phyloP scores from a whole-genome alignment of 805 yeast species.

The Kazachstania viticola region DNA sequence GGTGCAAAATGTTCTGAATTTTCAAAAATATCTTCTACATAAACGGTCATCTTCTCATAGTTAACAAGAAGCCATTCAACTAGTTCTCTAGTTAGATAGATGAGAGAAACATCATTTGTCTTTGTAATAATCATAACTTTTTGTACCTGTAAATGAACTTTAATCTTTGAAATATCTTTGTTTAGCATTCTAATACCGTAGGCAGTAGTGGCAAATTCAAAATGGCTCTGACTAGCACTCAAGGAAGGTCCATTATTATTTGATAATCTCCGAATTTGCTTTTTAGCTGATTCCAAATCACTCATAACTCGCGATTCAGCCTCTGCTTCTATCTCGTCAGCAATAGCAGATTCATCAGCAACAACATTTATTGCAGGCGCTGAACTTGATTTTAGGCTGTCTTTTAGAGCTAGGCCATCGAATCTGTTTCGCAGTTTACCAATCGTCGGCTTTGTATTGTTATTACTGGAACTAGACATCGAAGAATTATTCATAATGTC shows the following conservation, averaged over 20 bases:
- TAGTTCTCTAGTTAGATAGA: conserved; percentile 60
- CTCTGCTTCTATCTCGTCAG: conserved; percentile 4
- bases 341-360: conserved; percentile 2
- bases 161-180: conserved; percentile 56
- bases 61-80: conserved; percentile 55
- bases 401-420: too few relatives aligned
- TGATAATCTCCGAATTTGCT: conserved; percentile 14
- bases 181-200: conserved; percentile 69
- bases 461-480: too few relatives aligned
- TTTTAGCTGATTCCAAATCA: conserved; percentile 12
- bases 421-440: too few relatives aligned
- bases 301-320: conserved; percentile 1
- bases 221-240: conserved; percentile 31
- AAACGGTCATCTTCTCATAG: conserved; percentile 35
- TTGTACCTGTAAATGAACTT: conserved; percentile 52
- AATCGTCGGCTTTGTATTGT: too few relatives aligned
- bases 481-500: too few relatives aligned
- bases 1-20: conserved; percentile 51
- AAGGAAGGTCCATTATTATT: conserved; percentile 4
- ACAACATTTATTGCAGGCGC: conserved; percentile 2
- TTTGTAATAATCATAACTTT: conserved; percentile 74
- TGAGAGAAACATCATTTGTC: conserved; percentile 62
- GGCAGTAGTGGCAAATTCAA: conserved; percentile 70
- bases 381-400: too few relatives aligned
- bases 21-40: conserved; percentile 61